phyloP scores from a whole-genome alignment of 805 yeast species.

The Candida palmyrensis region DNA sequence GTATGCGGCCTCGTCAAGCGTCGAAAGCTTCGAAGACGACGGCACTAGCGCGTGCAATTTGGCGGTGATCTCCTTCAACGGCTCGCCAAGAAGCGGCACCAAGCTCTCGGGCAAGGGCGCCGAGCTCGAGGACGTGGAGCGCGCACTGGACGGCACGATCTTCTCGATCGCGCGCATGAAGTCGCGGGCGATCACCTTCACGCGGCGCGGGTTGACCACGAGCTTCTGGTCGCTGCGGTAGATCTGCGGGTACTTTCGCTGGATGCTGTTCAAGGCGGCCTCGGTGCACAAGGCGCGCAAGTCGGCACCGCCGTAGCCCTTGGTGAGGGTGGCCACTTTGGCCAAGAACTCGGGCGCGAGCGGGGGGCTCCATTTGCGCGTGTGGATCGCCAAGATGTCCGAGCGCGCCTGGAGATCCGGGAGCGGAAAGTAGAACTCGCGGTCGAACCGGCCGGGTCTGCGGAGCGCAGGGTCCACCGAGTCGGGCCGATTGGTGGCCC shows the following conservation, averaged over 20 bases:
- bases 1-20: slow-evolving; percentile 67
- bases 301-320: slow-evolving; percentile 98
- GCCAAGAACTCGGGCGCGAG: slow-evolving; percentile 51
- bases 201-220: slow-evolving; percentile 61
- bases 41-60: slow-evolving; percentile 62
- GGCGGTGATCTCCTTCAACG: slow-evolving; percentile 40
- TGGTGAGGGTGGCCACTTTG: slow-evolving; percentile 73
- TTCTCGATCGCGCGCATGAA: slow-evolving; percentile 81
- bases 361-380: slow-evolving; percentile 83
- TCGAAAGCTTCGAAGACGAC: slow-evolving; percentile 21
- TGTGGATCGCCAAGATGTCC: slow-evolving; percentile 78
- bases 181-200: slow-evolving; percentile 74
- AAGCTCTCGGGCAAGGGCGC: slow-evolving; percentile 76
- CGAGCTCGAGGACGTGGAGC: slow-evolving; percentile 70
- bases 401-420: slow-evolving; percentile 79
- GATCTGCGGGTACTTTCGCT: slow-evolving; percentile 89
- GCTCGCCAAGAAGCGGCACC: slow-evolving; percentile 53
- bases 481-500: slow-evolving; percentile 97
- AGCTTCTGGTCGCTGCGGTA: slow-evolving; percentile 72
- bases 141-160: slow-evolving; percentile 87
- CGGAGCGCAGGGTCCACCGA: slow-evolving; percentile 97
- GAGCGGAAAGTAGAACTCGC: slow-evolving; percentile 93
- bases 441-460: slow-evolving; percentile 94
- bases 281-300: slow-evolving; percentile 91
- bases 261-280: slow-evolving; percentile 89